Base-by-base conservation (phyloP, 306 rosid genomes). In the Arachis stenosperma region DNA sequence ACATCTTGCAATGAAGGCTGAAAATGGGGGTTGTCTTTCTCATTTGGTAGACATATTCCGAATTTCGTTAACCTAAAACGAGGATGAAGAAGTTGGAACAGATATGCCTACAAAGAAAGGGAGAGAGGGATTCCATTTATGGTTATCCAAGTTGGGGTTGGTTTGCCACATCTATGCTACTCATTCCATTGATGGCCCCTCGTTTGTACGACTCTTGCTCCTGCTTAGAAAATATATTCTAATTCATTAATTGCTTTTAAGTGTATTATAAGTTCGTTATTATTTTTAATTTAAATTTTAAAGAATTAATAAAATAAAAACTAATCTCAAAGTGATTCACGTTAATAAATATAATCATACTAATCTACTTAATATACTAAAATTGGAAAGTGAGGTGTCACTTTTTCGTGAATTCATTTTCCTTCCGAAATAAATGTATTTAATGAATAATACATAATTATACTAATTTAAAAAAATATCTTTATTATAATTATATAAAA, bases 1-100 rank as follows among this genome's bases (percentile, higher is more conserved):
- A 65, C 8, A 65, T 59, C 14, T 48, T 65, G 70, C 75, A 73
- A 64, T 66, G 57, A 76, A 73, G 52, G 61, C 67, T 68, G 75
- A 51, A 55, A 79, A 65, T 64, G 81, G 73, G 76, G 61, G 7
- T 71, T 63, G 7, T 33, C 37, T 71, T 63, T 75, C 66, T 73
- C 78, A 64, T 61, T 79, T 75, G 81, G 76, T 41, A 72, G 80
- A 62, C 65, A 54, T 76, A 43, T 73, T 80, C 82, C 71, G 61
- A 71, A 65, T 72, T 76, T 75, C 79, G 83, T 83, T 85, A 33
- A 54, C 77, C 71, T 58, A 74, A 79, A 77, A 83, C 46, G 56
- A 17, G 80, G 85, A 22, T 60, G 61, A 50, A 44, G 37, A 33
- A 33, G 78, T 60, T 62, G 15, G 72, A 75, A 60, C 74, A 50